phyloP scores from a whole-genome alignment of 2,329 filamentous ascomycete species.

The Seiridium unicorne region DNA sequence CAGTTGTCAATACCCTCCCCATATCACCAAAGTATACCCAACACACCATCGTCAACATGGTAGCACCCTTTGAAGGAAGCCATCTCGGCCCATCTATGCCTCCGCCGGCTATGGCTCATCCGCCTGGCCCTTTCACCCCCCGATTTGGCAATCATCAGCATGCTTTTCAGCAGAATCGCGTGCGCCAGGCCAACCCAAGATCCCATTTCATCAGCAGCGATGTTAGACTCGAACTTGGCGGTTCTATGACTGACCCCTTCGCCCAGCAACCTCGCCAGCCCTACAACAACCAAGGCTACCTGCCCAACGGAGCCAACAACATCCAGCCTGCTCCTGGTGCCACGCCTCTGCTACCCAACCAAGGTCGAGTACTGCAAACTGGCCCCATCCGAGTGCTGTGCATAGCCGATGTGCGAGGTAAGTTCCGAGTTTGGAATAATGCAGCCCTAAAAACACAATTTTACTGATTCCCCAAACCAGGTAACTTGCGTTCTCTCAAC shows the following conservation, averaged over 20 bases:
- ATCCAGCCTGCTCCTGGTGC: conserved; percentile 54
- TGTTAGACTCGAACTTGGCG: conserved; percentile 6
- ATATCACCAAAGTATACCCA: not conserved
- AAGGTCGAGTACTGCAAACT: conserved; percentile 64
- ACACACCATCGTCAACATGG: not conserved
- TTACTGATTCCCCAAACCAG: conserved; percentile 42
- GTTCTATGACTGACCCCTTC: conserved; percentile 10
- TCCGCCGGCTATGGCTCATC: not conserved
- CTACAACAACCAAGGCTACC: conserved; percentile 54
- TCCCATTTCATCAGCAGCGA: conserved; percentile 6
- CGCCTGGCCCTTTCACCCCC: not conserved
- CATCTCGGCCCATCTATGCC: not conserved
- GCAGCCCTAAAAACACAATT: not conserved
- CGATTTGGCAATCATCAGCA: not conserved
- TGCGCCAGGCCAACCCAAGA: conserved; percentile 2
- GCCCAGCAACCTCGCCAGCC: conserved; percentile 35
- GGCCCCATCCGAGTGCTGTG: conserved; percentile 67
- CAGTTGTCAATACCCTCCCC: not conserved
- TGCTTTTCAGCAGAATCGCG: not conserved
- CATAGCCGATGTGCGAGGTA: conserved; percentile 72
- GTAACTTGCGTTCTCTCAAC: conserved; percentile 92
- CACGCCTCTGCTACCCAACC: conserved; percentile 64
- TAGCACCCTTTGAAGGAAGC: not conserved
- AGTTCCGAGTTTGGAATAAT: not conserved
- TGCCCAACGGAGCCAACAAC: conserved; percentile 60